Conservation (phyloP, 441 rosid genomes). For the Breynia disticha region DNA sequence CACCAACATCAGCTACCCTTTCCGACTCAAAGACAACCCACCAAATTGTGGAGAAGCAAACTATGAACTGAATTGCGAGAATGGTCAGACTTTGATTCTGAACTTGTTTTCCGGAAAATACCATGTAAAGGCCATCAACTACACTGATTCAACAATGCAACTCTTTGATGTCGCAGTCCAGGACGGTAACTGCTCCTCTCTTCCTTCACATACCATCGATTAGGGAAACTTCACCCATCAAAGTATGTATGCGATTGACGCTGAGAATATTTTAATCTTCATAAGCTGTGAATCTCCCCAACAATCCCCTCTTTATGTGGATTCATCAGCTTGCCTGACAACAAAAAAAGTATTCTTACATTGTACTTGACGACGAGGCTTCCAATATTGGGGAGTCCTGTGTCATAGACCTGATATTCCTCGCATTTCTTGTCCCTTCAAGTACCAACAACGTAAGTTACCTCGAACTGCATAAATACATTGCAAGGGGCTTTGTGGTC, state of each 20-base stretch:
- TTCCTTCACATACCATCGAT: background rate
- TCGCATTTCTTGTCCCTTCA: background rate
- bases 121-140: constrained; percentile 4
- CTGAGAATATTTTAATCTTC: background rate
- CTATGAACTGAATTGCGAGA: constrained; percentile 15
- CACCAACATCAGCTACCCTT: constrained; percentile 9
- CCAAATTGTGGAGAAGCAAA: constrained; percentile 7
- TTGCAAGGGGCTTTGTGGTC: background rate
- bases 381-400: constrained; percentile 10
- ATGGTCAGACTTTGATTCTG: constrained; percentile 5
- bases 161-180: background rate
- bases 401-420: constrained; percentile 8
- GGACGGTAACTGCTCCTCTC: constrained; percentile 11
- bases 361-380: background rate
- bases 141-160: background rate
- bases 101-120: constrained; percentile 8
- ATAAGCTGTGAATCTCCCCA: constrained; percentile 2
- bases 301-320: constrained; percentile 8
- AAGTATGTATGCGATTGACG: background rate
- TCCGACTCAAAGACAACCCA: constrained; percentile 13
- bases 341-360: background rate
- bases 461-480: background rate
- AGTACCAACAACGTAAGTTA: background rate
- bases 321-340: constrained; percentile 3
- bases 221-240: background rate